Percentiles rank a stretch among this genome's conserved stretches.
Evolutionary conservation across 2,329 filamentous ascomycete species (phyloP).

Genomic region (Rugonectria rugulosa): DNA sequence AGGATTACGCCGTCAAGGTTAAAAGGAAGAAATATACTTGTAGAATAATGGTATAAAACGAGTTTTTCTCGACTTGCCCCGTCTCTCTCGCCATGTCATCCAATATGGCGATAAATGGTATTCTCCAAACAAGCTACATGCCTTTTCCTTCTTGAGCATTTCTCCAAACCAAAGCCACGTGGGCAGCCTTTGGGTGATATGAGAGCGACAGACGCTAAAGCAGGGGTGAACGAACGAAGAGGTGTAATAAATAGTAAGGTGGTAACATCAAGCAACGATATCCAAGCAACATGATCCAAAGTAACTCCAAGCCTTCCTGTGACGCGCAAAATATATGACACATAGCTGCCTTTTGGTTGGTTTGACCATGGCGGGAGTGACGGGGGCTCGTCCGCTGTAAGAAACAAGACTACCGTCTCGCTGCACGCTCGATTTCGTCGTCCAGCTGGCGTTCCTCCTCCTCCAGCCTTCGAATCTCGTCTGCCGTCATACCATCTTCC

Average conservation of each 20-base stretch:
- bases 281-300: conserved; percentile 22
- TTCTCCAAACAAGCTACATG: conserved; percentile 24
- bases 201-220: conserved; percentile 16
- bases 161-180: neutral
- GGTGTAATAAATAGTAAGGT: conserved; percentile 17
- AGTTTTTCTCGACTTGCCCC: conserved; percentile 3
- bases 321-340: conserved; percentile 21
- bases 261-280: conserved; percentile 12
- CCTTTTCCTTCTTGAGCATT: conserved; percentile 2
- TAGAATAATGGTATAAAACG: conserved; percentile 9
- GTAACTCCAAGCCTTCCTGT: conserved; percentile 37
- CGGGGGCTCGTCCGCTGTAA: conserved; percentile 1
- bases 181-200: conserved; percentile 3
- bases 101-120: conserved; percentile 26
- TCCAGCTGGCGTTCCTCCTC: conserved; percentile 67
- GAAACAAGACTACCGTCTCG: conserved; percentile 33
- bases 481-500: conserved; percentile 67
- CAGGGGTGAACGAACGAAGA: conserved; percentile 26
- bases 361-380: conserved; percentile 2
- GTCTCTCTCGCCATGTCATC: conserved; percentile 10
- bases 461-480: conserved; percentile 62
- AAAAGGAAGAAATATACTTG: conserved; percentile 6
- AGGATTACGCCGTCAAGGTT: too few relatives aligned
- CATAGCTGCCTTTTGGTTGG: too few relatives aligned
- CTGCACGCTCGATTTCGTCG: conserved; percentile 60